Evolutionary conservation across 2,329 filamentous ascomycete genomes (phyloP).

Genomic region (Talaromyces sp.): DNA sequence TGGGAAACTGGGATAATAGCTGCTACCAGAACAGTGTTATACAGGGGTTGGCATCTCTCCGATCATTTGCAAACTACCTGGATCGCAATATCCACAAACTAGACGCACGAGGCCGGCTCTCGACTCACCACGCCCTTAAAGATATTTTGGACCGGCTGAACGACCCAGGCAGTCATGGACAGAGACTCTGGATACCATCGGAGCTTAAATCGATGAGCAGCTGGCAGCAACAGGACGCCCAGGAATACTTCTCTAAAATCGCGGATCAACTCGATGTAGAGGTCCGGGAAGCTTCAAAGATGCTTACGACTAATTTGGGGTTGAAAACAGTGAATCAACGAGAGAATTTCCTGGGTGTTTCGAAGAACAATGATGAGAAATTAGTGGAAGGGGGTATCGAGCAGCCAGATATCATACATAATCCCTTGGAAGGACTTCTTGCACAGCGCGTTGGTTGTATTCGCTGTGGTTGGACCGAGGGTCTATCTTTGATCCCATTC

Average conservation of each 20-base stretch:
- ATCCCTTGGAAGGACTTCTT: constrained; percentile 81
- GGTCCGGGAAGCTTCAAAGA: constrained; percentile 52
- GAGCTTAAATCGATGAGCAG: constrained; percentile 89
- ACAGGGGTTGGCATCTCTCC: constrained; percentile 74
- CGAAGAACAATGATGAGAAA: constrained; percentile 18
- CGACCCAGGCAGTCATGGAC: constrained; percentile 66
- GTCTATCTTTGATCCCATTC: constrained; percentile 85
- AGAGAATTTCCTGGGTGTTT: constrained; percentile 32
- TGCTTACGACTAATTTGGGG: constrained; percentile 43
- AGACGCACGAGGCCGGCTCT: constrained; percentile 34
- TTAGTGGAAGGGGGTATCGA: constrained; percentile 17
- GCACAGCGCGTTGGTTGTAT: constrained; percentile 88
- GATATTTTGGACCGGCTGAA: constrained; percentile 69
- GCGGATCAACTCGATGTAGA: constrained; percentile 82
- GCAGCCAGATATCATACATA: constrained; percentile 47
- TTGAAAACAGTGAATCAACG: constrained; percentile 37
- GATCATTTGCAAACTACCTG: constrained; percentile 66
- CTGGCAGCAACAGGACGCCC: constrained; percentile 94
- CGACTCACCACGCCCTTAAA: constrained; percentile 56
- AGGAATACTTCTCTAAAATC: constrained; percentile 93
- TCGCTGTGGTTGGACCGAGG: constrained; percentile 79
- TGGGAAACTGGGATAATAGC: constrained; percentile 91
- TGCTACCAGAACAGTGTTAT: constrained; percentile 98
- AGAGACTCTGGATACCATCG: constrained; percentile 74
- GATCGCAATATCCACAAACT: constrained; percentile 39